Conservation (phyloP, 2,329 filamentous ascomycete species). For the Colletotrichum melonis region DNA sequence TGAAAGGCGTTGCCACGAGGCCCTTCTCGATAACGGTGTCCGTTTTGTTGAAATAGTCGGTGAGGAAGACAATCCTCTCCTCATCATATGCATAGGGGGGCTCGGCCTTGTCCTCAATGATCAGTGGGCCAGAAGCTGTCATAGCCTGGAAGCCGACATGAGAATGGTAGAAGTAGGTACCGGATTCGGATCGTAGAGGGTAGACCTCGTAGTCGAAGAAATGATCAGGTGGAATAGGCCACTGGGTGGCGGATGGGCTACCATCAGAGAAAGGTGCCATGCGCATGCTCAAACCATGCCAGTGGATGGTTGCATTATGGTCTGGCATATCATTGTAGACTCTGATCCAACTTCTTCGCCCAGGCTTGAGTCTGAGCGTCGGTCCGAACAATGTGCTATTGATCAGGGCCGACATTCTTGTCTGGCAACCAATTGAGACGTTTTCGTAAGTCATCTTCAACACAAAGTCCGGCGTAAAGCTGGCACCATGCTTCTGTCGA, state of each 20-base stretch:
- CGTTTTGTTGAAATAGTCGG: constrained; percentile 67
- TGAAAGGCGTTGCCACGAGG: constrained; percentile 60
- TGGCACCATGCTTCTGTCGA: constrained; percentile 9
- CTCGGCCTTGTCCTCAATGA: constrained; percentile 62
- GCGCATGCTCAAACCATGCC: constrained; percentile 72
- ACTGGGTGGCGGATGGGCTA: constrained; percentile 69
- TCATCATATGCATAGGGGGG: constrained; percentile 71
- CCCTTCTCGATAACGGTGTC: constrained; percentile 64
- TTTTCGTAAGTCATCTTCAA: constrained; percentile 42
- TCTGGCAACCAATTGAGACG: constrained; percentile 57
- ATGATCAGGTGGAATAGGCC: constrained; percentile 70
- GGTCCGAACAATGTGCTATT: constrained; percentile 67
- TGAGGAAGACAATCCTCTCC: constrained; percentile 65
- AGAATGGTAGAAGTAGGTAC: constrained; percentile 77
- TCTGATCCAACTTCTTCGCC: constrained; percentile 64
- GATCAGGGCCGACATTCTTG: constrained; percentile 58
- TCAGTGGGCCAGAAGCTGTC: constrained; percentile 67
- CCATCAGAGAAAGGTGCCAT: constrained; percentile 74
- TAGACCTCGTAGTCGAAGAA: constrained; percentile 77
- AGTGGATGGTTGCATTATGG: constrained; percentile 70
- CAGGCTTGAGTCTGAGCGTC: constrained; percentile 57
- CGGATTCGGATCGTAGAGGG: constrained; percentile 62
- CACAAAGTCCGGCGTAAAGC: constrained; percentile 23
- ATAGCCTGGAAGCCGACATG: constrained; percentile 73
- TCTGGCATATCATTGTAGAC: constrained; percentile 67